Evolutionary conservation across 345 rosid genomes (phyloP), one percentile per base, ranked within the genome.

Genomic region (Citrus maxima): DNA sequence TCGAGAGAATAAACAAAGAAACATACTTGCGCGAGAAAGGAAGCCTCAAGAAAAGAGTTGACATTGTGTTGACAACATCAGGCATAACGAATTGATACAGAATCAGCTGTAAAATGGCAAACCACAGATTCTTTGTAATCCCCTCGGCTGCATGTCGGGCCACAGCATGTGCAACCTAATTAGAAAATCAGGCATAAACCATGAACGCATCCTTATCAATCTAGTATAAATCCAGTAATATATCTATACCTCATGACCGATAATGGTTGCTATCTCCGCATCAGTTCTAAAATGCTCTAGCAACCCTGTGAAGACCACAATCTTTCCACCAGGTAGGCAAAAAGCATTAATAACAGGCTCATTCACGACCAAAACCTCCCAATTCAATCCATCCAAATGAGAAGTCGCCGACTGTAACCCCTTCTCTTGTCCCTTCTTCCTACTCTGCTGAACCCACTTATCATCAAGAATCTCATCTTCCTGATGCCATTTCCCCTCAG

Each of bases 401-500:
- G 90, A 84, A 10, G 89, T 89, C 4, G 83, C 78, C 0, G 93
- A 67, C 49, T 77, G 82, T 3, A 81, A 78, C 59, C 93, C 93
- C 25, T 70, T 87, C 72, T 83, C 84, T 32, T 77, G 80, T 18
- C 86, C 90, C 76, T 87, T 78, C 89, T 89, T 93, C 87, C 97
- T 89, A 82, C 88, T 87, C 59, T 85, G 81, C 28, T 91, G 85
- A 80, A 96, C 84, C 99, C 99, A 96, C 71, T 81, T 84, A 79
- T 94, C 99, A 85, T 94, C 97, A 80, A 94, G 92, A 83, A 96
- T 67, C 81, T 94, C 95, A 72, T 96, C 99, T 12, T 91, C 91
- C 19, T 77, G 85, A 38, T 77, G 63, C 99, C 99, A 93, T 28
- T 77, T 83, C 9, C 61, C 75, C 72, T 75, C 90, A 70, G 62